A percentile compares a stretch with the other conserved stretches of the same genome.
These are phyloP conservation scores for Neurospora africana DNA, from an alignment of 495 filamentous ascomycete species.

Conservation along the genomic window DNA sequence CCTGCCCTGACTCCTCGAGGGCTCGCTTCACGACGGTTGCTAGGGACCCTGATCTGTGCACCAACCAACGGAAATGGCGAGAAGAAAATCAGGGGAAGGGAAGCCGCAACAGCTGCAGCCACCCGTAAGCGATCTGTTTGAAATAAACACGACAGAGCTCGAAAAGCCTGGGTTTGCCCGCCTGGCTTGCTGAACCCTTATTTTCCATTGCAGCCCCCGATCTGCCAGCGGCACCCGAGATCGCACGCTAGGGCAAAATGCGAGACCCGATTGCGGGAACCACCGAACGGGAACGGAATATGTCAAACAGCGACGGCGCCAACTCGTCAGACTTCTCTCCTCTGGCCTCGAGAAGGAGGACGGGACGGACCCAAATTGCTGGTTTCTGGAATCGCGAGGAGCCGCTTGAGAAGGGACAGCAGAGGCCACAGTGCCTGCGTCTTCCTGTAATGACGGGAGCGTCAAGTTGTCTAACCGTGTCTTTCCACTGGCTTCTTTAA, in stretches of 20 bases:
- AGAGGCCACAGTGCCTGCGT: not conserved
- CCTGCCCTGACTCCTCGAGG: not conserved
- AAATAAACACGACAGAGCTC: not conserved
- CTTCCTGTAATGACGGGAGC: not conserved
- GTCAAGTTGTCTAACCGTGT: not conserved
- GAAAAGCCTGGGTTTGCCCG: not conserved
- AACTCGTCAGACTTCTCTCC: not conserved
- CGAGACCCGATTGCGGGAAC: not conserved
- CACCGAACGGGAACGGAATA: not conserved
- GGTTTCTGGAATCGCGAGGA: not conserved
- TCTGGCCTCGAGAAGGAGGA: not conserved
- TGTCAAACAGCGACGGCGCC: not conserved
- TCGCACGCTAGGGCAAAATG: not conserved
- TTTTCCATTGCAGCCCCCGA: not conserved
- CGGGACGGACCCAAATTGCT: not conserved
- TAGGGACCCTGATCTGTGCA: not conserved
- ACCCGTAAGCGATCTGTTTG: not conserved
- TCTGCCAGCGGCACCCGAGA: not conserved
- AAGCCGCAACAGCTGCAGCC: not conserved
- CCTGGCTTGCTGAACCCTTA: not conserved
- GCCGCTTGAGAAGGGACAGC: not conserved
- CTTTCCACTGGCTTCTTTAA: not conserved
- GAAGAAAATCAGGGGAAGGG: not conserved
- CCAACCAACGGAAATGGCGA: not conserved
- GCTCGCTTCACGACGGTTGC: not conserved